Percentiles rank a stretch among this genome's conserved stretches.
Conservation (phyloP, 2,329 filamentous ascomycete genomes). For the Sporothrix pseudoabietina region DNA sequence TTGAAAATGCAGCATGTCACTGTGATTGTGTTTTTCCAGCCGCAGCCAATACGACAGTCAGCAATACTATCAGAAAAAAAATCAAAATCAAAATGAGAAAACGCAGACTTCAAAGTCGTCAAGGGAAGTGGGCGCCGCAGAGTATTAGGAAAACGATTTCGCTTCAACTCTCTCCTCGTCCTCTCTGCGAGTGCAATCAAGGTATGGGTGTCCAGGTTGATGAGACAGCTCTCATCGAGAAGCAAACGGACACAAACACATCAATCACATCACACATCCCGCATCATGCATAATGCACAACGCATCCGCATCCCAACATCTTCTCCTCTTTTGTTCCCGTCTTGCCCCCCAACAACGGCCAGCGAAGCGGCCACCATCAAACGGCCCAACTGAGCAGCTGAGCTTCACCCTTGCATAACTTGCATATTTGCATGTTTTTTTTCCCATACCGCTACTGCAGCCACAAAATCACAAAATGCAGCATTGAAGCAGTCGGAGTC, state of each 20-base stretch:
- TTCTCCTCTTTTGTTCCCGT: background rate
- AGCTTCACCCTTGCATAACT: slow-evolving; percentile 10
- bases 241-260: background rate
- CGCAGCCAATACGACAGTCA: background rate
- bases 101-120: background rate
- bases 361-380: background rate
- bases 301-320: background rate
- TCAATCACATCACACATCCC: background rate
- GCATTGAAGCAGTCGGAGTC: background rate
- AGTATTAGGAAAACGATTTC: background rate
- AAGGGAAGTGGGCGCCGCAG: slow-evolving; percentile 4
- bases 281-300: background rate
- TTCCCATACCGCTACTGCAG: slow-evolving; percentile 7
- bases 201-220: background rate
- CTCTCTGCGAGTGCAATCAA: background rate
- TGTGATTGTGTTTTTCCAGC: background rate
- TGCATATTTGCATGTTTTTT: background rate
- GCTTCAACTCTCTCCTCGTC: background rate
- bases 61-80: background rate
- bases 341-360: background rate
- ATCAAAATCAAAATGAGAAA: background rate
- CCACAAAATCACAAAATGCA: background rate
- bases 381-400: background rate
- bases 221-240: background rate
- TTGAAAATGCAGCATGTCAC: background rate